Evolutionary conservation across 371 early-diverging fungal species (phyloP).

Genomic region (Nematocida sp.): DNA sequence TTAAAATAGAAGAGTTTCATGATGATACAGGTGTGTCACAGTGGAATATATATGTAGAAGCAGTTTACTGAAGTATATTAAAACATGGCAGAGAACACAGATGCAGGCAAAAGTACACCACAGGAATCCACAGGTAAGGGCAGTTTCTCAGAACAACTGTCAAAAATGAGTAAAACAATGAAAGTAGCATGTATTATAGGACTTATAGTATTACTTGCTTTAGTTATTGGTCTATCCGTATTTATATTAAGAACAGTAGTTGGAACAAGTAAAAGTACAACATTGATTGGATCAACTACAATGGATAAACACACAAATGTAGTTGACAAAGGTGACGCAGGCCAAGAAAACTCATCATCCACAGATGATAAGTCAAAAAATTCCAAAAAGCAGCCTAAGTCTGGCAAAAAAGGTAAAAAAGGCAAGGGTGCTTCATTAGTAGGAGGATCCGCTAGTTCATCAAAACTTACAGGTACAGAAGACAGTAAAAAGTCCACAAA

Average conservation of each 20-base stretch:
- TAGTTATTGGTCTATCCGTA: background rate
- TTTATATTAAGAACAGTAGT: background rate
- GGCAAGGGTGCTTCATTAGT: background rate
- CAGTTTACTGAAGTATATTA: background rate
- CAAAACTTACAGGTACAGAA: background rate
- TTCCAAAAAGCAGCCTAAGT: no score
- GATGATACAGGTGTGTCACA: conserved; percentile 24
- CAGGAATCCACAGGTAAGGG: background rate
- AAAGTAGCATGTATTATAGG: background rate
- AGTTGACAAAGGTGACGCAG: no score
- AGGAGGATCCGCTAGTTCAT: background rate
- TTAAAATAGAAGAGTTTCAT: conserved; percentile 7
- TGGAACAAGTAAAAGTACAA: background rate
- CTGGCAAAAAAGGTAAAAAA: no score
- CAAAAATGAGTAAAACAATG: background rate
- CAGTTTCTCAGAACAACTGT: background rate
- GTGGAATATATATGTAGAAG: conserved; percentile 2
- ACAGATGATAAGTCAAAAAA: no score
- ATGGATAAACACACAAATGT: background rate
- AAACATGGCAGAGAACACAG: conserved; percentile 25
- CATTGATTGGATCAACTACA: background rate
- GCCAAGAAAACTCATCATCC: no score
- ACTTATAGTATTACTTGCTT: background rate
- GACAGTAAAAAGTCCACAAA: background rate
- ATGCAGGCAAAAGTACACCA: background rate